These are phyloP conservation scores for Plenodomus lindquistii DNA, from an alignment of 2,329 filamentous ascomycete genomes.

Conservation along the genomic window DNA sequence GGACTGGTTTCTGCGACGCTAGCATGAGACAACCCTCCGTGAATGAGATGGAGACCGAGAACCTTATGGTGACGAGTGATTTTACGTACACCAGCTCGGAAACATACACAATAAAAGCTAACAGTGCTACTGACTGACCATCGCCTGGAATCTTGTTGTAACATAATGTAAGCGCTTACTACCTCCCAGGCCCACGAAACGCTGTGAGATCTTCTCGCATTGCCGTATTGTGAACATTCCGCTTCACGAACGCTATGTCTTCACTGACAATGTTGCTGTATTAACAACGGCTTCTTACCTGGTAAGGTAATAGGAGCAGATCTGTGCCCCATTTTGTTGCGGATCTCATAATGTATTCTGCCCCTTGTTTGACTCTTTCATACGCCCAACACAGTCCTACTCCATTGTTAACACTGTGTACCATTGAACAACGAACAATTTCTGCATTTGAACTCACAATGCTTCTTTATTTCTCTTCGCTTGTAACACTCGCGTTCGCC, in stretches of 20 bases:
- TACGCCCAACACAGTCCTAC: not conserved
- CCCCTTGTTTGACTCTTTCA: not conserved
- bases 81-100: not conserved
- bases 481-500: too few species aligned
- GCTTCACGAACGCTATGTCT: not conserved
- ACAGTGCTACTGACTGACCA: not conserved
- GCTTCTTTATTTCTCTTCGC: too few species aligned
- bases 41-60: not conserved
- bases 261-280: not conserved
- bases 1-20: not conserved
- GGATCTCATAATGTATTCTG: not conserved
- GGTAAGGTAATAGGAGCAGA: not conserved
- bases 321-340: not conserved
- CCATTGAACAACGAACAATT: not conserved
- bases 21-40: not conserved
- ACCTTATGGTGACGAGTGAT: not conserved
- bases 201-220: too few species aligned
- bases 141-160: not conserved
- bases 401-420: not conserved
- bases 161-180: not conserved
- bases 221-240: not conserved
- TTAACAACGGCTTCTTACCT: not conserved
- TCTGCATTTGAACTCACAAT: too few species aligned
- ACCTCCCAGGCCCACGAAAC: too few species aligned
- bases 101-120: not conserved